phyloP scores from a whole-genome alignment of 2,329 filamentous ascomycete species.

The Lachnellula suecica region DNA sequence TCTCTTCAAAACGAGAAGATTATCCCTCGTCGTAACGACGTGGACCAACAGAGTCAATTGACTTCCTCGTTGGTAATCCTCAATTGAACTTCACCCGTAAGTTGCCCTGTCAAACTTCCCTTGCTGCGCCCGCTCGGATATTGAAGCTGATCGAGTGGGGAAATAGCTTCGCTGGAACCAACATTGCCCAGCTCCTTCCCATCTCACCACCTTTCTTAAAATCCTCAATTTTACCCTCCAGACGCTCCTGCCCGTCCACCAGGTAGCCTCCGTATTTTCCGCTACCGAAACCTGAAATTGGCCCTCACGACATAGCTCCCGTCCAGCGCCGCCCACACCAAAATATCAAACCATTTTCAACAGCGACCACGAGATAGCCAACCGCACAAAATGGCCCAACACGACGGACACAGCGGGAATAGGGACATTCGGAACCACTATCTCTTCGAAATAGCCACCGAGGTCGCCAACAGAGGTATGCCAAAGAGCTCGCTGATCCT shows the following conservation, averaged over 20 bases:
- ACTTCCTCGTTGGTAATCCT: not conserved
- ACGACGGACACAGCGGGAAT: conserved; percentile 14
- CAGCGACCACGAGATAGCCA: not conserved
- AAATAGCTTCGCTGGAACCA: not conserved
- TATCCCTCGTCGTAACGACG: not conserved
- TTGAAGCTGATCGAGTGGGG: not conserved
- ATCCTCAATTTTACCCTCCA: not conserved
- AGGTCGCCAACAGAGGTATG: conserved; percentile 93
- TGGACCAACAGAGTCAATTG: not conserved
- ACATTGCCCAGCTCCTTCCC: not conserved
- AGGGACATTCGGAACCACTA: conserved; percentile 89
- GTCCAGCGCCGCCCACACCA: not conserved
- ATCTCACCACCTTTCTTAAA: not conserved
- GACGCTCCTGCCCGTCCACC: not conserved
- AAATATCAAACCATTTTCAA: not conserved
- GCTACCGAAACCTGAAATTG: too few species aligned
- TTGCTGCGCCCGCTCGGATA: not conserved
- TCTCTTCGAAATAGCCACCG: conserved; percentile 94
- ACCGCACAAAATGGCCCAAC: not conserved
- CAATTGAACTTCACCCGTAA: not conserved
- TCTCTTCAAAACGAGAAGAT: not conserved
- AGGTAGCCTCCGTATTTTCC: not conserved
- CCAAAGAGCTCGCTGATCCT: not conserved
- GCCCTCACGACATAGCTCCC: not conserved
- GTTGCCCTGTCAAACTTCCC: not conserved